phyloP scores from a whole-genome alignment of 2,329 filamentous ascomycete species.

The Nothomitra cinnamomea region DNA sequence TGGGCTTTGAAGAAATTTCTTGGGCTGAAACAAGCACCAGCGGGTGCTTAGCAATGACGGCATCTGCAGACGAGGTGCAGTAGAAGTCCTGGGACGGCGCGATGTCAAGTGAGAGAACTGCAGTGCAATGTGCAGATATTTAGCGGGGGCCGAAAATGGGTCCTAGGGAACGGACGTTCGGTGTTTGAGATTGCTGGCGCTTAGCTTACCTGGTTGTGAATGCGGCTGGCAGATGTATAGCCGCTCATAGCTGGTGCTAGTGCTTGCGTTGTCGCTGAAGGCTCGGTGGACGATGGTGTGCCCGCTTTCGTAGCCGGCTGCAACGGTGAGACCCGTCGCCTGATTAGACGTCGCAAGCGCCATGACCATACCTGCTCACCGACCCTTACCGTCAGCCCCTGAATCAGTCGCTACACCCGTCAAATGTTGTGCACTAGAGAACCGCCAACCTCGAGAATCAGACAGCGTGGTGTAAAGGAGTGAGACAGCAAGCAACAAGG shows the following conservation, averaged over 20 bases:
- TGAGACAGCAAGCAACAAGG: not conserved
- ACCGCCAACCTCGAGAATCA: not conserved
- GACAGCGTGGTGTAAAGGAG: not conserved
- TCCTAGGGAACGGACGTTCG: conserved; percentile 43
- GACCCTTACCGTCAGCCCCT: conserved; percentile 16
- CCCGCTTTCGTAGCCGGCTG: conserved; percentile 77
- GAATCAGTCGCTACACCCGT: conserved; percentile 26
- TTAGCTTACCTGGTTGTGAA: conserved; percentile 15
- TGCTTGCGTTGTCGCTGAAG: conserved; percentile 18
- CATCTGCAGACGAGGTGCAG: conserved; percentile 69
- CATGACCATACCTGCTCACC: conserved; percentile 69
- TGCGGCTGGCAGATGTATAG: conserved; percentile 10
- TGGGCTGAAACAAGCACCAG: not conserved
- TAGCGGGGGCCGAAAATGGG: not conserved
- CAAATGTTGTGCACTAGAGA: conserved; percentile 17
- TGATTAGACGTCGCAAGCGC: conserved; percentile 40
- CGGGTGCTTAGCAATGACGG: conserved; percentile 59
- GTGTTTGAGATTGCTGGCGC: not conserved
- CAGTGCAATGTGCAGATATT: not conserved
- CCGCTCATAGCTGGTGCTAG: conserved; percentile 13
- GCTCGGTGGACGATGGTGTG: conserved; percentile 49
- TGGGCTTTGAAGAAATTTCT: conserved; percentile 23
- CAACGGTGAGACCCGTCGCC: conserved; percentile 37
- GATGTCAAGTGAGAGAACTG: conserved; percentile 17
- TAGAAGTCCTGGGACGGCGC: conserved; percentile 36